Conservation (phyloP, 331 rosid species). For the Acacia concinna region DNA sequence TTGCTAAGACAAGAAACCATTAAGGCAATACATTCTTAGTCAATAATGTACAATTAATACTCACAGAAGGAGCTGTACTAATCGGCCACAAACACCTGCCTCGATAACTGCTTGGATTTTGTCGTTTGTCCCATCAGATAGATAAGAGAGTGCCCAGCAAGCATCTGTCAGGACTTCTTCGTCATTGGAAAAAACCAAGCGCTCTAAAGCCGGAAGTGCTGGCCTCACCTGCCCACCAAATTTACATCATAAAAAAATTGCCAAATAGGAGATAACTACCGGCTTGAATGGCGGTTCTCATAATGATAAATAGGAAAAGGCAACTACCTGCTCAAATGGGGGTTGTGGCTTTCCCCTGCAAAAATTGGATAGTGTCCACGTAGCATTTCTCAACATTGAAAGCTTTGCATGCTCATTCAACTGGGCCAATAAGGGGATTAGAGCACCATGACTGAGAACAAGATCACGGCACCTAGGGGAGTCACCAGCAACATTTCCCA, state of each 20-base stretch:
- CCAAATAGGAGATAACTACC: background rate
- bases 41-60: constrained; percentile 30
- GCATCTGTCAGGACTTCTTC: constrained; percentile 93
- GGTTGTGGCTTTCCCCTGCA: constrained; percentile 98
- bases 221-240: constrained; percentile 69
- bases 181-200: constrained; percentile 81
- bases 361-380: constrained; percentile 91
- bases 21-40: background rate
- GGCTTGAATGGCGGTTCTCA: background rate
- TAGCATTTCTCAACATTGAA: constrained; percentile 92
- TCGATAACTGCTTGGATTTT: constrained; percentile 94
- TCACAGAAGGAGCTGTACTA: constrained; percentile 86
- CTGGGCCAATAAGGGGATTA: constrained; percentile 72
- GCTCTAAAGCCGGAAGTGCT: constrained; percentile 91
- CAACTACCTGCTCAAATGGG: constrained; percentile 70
- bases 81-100: constrained; percentile 74
- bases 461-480: constrained; percentile 96
- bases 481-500: constrained; percentile 97
- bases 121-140: constrained; percentile 92
- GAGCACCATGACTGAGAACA: constrained; percentile 77
- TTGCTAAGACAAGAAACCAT: background rate
- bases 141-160: constrained; percentile 93
- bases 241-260: background rate
- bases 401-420: constrained; percentile 92
- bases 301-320: background rate